These are phyloP conservation scores for Zygosaccharomyces gambellarensis DNA, from an alignment of 805 yeast species.

Conservation along the genomic window DNA sequence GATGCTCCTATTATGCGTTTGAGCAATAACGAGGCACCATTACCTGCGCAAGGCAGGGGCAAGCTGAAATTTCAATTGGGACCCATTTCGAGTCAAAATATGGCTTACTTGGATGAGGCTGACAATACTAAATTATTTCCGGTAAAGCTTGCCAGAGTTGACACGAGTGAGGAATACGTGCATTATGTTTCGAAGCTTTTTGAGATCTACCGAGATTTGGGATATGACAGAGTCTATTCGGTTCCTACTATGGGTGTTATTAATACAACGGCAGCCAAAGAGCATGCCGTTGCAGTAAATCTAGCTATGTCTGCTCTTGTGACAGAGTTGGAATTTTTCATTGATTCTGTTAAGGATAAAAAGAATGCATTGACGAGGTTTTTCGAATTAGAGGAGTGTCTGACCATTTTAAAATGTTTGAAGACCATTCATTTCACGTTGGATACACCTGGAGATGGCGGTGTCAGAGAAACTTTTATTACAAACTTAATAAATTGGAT, in stretches of 20 bases:
- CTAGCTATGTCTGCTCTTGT: slow-evolving; percentile 34
- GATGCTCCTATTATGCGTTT: slow-evolving; percentile 23
- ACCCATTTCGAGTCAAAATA: slow-evolving; percentile 39
- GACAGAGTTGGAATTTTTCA: slow-evolving; percentile 34
- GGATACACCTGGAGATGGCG: slow-evolving; percentile 27
- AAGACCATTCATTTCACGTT: slow-evolving; percentile 42
- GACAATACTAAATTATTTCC: slow-evolving; percentile 43
- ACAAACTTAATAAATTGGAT: slow-evolving; percentile 54
- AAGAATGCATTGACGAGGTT: slow-evolving; percentile 29
- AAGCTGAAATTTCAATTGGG: slow-evolving; percentile 44
- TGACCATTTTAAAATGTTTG: slow-evolving; percentile 54
- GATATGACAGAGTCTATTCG: slow-evolving; percentile 41
- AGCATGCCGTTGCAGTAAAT: slow-evolving; percentile 38
- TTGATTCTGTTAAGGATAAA: slow-evolving; percentile 32
- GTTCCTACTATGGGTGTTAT: slow-evolving; percentile 39
- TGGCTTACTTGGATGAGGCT: slow-evolving; percentile 37
- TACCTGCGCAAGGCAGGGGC: slow-evolving; percentile 11
- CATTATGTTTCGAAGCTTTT: slow-evolving; percentile 48
- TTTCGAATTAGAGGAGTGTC: slow-evolving; percentile 41
- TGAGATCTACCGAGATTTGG: slow-evolving; percentile 47
- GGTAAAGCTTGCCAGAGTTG: slow-evolving; percentile 38
- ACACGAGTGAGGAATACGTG: slow-evolving; percentile 39
- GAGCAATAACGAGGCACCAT: slow-evolving; percentile 14
- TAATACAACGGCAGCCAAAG: slow-evolving; percentile 31
- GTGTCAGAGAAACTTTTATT: slow-evolving; percentile 38